Conservation (phyloP, 2,329 filamentous ascomycete species). For the Colletotrichum musicola region DNA sequence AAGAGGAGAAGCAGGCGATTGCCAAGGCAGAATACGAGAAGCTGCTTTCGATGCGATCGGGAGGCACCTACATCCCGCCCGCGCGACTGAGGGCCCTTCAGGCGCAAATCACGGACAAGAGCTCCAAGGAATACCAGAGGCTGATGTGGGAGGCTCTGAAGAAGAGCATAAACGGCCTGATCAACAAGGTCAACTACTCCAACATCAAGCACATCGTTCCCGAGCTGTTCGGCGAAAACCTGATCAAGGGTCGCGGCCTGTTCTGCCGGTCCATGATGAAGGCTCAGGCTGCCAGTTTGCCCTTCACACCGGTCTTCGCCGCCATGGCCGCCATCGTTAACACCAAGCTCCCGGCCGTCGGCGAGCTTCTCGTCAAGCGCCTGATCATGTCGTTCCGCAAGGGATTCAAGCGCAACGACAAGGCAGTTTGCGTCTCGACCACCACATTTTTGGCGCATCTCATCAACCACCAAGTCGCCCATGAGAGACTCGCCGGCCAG, state of each 20-base stretch:
- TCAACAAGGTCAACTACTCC: slow-evolving; percentile 98
- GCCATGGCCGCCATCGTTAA: slow-evolving; percentile 97
- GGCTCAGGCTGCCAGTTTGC: slow-evolving; percentile 93
- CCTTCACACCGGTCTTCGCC: slow-evolving; percentile 96
- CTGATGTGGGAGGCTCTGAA: slow-evolving; percentile 99
- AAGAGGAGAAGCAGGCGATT: slow-evolving; percentile 87
- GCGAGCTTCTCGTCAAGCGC: slow-evolving; percentile 87
- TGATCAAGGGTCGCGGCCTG: slow-evolving; percentile 89
- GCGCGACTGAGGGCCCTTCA: slow-evolving; percentile 91
- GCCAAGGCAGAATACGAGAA: slow-evolving; percentile 96
- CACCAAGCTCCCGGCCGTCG: slow-evolving; percentile 94
- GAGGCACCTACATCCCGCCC: slow-evolving; percentile 96
- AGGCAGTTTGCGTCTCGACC: slow-evolving; percentile 91
- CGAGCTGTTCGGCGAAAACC: slow-evolving; percentile 94
- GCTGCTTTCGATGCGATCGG: slow-evolving; percentile 90
- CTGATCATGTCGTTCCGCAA: slow-evolving; percentile 95
- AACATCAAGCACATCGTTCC: slow-evolving; percentile 99
- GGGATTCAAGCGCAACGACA: slow-evolving; percentile 95
- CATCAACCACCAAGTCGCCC: slow-evolving; percentile 94
- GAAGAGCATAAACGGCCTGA: slow-evolving; percentile 97
- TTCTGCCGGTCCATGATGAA: slow-evolving; percentile 99
- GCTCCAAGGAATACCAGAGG: slow-evolving; percentile 95
- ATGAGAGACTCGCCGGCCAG: slow-evolving; percentile 93
- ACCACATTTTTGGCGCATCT: slow-evolving; percentile 96
- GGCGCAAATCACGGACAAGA: slow-evolving; percentile 96